Evolutionary conservation across 2,329 filamentous ascomycete species (phyloP).

Genomic region (Trichoderma citrinoviride): DNA sequence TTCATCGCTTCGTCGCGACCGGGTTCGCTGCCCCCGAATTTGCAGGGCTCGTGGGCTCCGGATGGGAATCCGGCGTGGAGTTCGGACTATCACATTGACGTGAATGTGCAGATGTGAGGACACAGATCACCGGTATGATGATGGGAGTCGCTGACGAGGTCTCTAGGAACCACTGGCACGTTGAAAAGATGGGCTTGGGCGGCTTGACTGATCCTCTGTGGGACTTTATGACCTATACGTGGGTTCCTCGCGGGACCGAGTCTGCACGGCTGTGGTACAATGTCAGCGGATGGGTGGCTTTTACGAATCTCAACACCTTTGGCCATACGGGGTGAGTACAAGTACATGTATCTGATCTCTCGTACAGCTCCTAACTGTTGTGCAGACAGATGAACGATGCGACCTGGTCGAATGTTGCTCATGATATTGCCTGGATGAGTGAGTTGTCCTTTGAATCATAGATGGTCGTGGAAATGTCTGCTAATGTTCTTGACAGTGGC

Average conservation of each 20-base stretch:
- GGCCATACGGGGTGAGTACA: conserved; percentile 45
- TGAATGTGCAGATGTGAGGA: conserved; percentile 53
- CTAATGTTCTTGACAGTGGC: conserved; percentile 36
- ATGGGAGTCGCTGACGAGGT: too few relatives aligned
- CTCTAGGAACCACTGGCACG: conserved; percentile 53
- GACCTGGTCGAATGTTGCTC: conserved; percentile 10
- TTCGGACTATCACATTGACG: conserved; percentile 58
- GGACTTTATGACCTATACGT: conserved; percentile 53
- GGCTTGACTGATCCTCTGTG: conserved; percentile 47
- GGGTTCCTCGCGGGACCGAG: conserved; percentile 51
- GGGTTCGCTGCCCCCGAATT: conserved; percentile 53
- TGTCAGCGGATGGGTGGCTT: conserved; percentile 54
- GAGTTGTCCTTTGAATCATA: not conserved
- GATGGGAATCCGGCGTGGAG: conserved; percentile 42
- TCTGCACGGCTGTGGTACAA: conserved; percentile 56
- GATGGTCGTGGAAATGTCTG: not conserved
- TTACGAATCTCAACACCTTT: conserved; percentile 59
- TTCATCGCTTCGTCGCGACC: conserved; percentile 54
- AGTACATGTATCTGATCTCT: not conserved
- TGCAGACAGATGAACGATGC: conserved; percentile 18
- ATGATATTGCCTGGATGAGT: conserved; percentile 38
- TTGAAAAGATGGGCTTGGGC: conserved; percentile 51
- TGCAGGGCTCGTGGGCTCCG: conserved; percentile 57
- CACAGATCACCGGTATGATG: too few relatives aligned
- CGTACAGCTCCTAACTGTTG: not conserved